Base-by-base conservation (phyloP, 169 alveolate genomes). In the Cytauxzoon felis region DNA sequence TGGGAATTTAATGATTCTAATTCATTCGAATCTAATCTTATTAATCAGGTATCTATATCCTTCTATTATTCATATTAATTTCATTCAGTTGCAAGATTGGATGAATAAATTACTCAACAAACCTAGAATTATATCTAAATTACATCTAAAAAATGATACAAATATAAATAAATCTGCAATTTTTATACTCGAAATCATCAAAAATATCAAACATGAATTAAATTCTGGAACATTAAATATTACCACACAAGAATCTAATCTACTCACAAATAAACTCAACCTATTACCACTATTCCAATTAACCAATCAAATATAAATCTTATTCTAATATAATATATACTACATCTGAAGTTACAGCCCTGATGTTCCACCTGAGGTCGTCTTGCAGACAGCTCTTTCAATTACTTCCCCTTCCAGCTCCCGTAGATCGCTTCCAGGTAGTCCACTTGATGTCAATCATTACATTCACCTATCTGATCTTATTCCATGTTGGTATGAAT, bases 1-100 rank as follows among this genome's bases (percentile, higher is more conserved):
- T 73, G 84, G 84, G 84, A 73, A 5, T 70, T 68, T 7, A 79
- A 59, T 32, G 71, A 62, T 29, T 50, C 73, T n/a, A 48, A 5
- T 57, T 43, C 79, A 23, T 56, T 58, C 63, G 78, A 56, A 41
- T 53, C 50, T 21, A 47, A 58, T 33, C 69, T 56, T 24, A 53
- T 75, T 16, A 29, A 64, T 8, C 23, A 57, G 38, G 53, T 71
- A 5, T 5, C 23, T 24, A 2, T 52, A 30, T 27, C 32, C 32
- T 23, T 36, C 29, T 21, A 36, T 47, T 27, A 24, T 26, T 29
- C 19, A 29, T 19, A 53, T 41, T 7, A 29, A 33, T 42, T 29
- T 21, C 32, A 6, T 57, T 29, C 26, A 57, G 67, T 26, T 33
- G 42, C 32, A 5, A 4, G 56, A 59, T 7, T 73, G 84, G 84